Conservation (phyloP, 805 yeast genomes). For the Ogataea paradorogensis region DNA sequence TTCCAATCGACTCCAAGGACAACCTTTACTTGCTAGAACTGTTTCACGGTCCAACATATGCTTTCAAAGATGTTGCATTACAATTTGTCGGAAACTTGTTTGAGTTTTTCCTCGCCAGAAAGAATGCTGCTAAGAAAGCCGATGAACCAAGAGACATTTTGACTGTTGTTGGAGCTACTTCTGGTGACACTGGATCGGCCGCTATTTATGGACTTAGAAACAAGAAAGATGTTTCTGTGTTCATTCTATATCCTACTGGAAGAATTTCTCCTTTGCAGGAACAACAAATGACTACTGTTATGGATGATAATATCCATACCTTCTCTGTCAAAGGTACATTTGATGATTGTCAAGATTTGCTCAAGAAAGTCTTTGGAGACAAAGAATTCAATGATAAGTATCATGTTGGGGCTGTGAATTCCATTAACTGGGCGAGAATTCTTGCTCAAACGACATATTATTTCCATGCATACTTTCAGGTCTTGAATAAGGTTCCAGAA, state of each 20-base stretch:
- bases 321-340: slow-evolving; percentile 93
- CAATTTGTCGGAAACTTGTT: slow-evolving; percentile 97
- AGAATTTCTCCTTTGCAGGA: slow-evolving; percentile 97
- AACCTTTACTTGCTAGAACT: slow-evolving; percentile 79
- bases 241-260: slow-evolving; percentile 95
- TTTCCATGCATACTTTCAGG: slow-evolving; percentile 85
- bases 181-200: slow-evolving; percentile 99
- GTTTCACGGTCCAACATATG: slow-evolving; percentile 99
- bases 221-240: slow-evolving; percentile 96
- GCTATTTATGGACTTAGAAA: slow-evolving; percentile 97
- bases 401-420: slow-evolving; percentile 96
- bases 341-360: slow-evolving; percentile 97
- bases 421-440: slow-evolving; percentile 99
- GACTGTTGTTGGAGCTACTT: slow-evolving; percentile 98
- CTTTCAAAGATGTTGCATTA: slow-evolving; percentile 97
- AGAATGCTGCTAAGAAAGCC: slow-evolving; percentile 51
- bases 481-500: slow-evolving; percentile 39
- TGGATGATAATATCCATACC: slow-evolving; percentile 90
- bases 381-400: slow-evolving; percentile 79
- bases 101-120: slow-evolving; percentile 83
- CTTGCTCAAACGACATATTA: slow-evolving; percentile 97
- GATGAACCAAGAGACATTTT: slow-evolving; percentile 64
- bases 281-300: slow-evolving; percentile 96
- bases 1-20: slow-evolving; percentile 47
- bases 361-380: slow-evolving; percentile 90